These are phyloP conservation scores for Globisporangium nagaii DNA, from an alignment of 352 stramenopile genomes.

Conservation along the genomic window DNA sequence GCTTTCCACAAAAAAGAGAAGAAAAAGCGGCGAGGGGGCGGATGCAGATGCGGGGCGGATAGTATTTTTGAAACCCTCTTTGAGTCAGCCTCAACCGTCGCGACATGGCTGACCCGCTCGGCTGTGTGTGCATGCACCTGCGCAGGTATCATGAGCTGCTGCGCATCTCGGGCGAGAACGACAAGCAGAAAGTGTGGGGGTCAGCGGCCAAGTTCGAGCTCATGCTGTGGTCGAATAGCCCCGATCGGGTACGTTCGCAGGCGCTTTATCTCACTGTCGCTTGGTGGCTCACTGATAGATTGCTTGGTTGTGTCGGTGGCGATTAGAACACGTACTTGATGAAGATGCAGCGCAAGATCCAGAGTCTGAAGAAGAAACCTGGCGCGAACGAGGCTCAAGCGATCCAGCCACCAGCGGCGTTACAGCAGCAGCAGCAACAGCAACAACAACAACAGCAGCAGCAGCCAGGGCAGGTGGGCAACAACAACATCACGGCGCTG, in stretches of 20 bases:
- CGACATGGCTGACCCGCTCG: too few relatives aligned
- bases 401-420: constrained; percentile 15
- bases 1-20: too few relatives aligned
- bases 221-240: constrained; percentile 78
- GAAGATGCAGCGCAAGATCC: constrained; percentile 83
- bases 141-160: constrained; percentile 79
- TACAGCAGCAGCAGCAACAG: constrained; percentile 14
- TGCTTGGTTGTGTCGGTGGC: not conserved
- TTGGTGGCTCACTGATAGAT: not conserved
- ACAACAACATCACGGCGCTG: constrained; percentile 13
- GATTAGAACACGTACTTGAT: constrained; percentile 69
- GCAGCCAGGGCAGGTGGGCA: not conserved
- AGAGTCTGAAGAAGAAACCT: constrained; percentile 73
- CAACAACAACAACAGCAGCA: constrained; percentile 26
- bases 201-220: constrained; percentile 85
- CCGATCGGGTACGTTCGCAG: constrained; percentile 38
- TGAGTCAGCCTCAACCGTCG: too few relatives aligned
- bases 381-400: constrained; percentile 22
- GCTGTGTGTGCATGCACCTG: not conserved
- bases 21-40: not conserved
- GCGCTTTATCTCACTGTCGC: not conserved
- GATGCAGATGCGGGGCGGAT: not conserved
- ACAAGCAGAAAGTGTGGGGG: constrained; percentile 84
- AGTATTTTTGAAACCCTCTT: constrained; percentile 7
- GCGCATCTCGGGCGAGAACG: constrained; percentile 73